A percentile compares a stretch with the other conserved stretches of the same genome.
Evolutionary conservation across 2,329 filamentous ascomycete species (phyloP).

Genomic region (Fusarium buxicola): DNA sequence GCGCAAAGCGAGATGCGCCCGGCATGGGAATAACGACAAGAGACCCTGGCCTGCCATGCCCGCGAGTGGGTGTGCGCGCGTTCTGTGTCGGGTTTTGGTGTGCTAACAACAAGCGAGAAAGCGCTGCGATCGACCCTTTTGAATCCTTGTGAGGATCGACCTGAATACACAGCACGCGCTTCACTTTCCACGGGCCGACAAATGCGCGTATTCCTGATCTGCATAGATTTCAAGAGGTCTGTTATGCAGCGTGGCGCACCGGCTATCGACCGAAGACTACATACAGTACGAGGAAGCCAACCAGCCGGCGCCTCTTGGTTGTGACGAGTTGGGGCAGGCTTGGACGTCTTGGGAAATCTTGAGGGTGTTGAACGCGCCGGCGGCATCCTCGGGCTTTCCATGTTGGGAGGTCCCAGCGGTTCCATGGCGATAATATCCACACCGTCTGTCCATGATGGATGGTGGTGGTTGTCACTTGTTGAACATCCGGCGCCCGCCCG

Average conservation of each 20-base stretch:
- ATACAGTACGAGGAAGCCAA: background rate
- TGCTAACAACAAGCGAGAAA: slow-evolving; percentile 17
- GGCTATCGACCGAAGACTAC: slow-evolving; percentile 2
- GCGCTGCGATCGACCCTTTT: slow-evolving; percentile 18
- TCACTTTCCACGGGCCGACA: slow-evolving; percentile 1
- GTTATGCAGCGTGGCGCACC: slow-evolving; percentile 9
- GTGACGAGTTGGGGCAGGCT: slow-evolving; percentile 18
- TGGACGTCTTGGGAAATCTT: slow-evolving; percentile 12
- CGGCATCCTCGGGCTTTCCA: slow-evolving; percentile 43
- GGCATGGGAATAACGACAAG: no score
- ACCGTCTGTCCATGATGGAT: slow-evolving; percentile 28
- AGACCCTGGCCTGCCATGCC: slow-evolving; percentile 10
- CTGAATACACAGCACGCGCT: slow-evolving; percentile 3
- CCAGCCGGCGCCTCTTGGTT: slow-evolving; percentile 4
- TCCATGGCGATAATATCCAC: slow-evolving; percentile 36
- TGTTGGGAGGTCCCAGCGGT: slow-evolving; percentile 38
- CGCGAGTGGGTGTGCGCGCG: slow-evolving; percentile 25
- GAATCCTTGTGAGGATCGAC: background rate
- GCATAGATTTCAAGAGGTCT: slow-evolving; percentile 6
- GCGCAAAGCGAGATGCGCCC: slow-evolving; percentile 6
- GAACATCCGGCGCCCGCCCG: slow-evolving; percentile 33
- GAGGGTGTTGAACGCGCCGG: slow-evolving; percentile 13
- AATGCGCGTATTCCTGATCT: slow-evolving; percentile 25
- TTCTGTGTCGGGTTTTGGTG: slow-evolving; percentile 25
- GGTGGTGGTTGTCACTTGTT: slow-evolving; percentile 9